Conservation (phyloP, 2,329 filamentous ascomycete species). For the Arthrocladium fulminans region DNA sequence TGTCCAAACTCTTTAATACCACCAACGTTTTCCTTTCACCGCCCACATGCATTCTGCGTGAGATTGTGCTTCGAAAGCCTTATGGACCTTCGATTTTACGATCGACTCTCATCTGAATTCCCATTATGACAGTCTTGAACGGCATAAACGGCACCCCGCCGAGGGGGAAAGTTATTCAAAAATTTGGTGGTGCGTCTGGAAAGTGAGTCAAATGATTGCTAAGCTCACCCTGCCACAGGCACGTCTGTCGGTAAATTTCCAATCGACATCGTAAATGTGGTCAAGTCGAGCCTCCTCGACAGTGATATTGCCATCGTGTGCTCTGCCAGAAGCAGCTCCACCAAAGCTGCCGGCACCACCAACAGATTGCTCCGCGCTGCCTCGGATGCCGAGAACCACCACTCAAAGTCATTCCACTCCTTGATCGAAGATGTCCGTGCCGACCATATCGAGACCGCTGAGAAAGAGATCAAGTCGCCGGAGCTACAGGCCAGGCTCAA, state of each 20-base stretch:
- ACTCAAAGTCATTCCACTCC: constrained; percentile 52
- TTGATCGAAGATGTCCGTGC: constrained; percentile 72
- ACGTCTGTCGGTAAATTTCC: constrained; percentile 95
- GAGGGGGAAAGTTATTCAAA: constrained; percentile 25
- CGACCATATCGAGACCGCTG: constrained; percentile 70
- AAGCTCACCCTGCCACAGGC: constrained; percentile 50
- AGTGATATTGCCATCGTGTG: constrained; percentile 86
- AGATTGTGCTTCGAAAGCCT: constrained; percentile 8
- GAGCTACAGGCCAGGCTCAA: constrained; percentile 52
- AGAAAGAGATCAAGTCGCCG: constrained; percentile 51
- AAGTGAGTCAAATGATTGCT: constrained; percentile 66
- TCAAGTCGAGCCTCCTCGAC: constrained; percentile 54
- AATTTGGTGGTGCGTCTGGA: constrained; percentile 45
- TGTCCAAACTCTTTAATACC: constrained; percentile 43
- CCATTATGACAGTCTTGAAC: constrained; percentile 9
- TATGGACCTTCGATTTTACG: constrained; percentile 25
- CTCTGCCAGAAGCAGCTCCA: constrained; percentile 87
- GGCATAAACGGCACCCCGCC: constrained; percentile 31
- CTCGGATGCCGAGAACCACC: constrained; percentile 39
- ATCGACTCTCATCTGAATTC: constrained; percentile 9
- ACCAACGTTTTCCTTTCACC: constrained; percentile 2
- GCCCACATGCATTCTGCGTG: constrained; percentile 20
- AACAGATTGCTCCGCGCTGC: constrained; percentile 55
- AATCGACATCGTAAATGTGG: constrained; percentile 64
- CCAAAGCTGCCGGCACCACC: constrained; percentile 90